A percentile compares a stretch with the other conserved stretches of the same genome.
phyloP scores from a whole-genome alignment of 2,329 filamentous ascomycete species.

The Colletotrichum sp. region DNA sequence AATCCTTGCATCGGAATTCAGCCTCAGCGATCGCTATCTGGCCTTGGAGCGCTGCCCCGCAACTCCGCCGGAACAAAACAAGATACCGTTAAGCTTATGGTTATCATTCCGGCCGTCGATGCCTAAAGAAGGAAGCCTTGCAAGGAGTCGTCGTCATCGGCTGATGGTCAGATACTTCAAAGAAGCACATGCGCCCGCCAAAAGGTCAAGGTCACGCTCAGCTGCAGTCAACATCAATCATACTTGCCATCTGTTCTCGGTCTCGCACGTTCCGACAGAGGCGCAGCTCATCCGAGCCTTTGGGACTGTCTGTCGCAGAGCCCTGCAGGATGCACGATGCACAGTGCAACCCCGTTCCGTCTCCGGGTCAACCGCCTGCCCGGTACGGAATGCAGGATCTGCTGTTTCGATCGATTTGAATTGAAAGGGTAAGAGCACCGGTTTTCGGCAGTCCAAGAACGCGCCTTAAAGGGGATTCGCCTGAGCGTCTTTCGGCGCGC shows the following conservation, averaged over 20 bases:
- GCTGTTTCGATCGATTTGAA: background rate
- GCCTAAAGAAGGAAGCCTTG: background rate
- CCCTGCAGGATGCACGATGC: background rate
- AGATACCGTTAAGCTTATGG: background rate
- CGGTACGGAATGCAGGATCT: background rate
- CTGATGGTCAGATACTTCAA: background rate
- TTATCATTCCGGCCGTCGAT: background rate
- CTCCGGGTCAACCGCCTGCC: background rate
- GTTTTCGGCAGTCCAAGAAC: background rate
- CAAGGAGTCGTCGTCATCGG: background rate
- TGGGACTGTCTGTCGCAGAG: background rate
- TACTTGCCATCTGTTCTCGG: background rate
- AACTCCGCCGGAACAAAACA: background rate
- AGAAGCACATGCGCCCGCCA: background rate
- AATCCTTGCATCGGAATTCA: background rate
- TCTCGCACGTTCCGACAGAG: background rate
- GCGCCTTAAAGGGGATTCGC: background rate
- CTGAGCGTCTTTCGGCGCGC: background rate
- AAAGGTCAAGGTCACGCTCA: background rate
- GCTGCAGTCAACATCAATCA: background rate
- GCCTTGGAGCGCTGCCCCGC: background rate
- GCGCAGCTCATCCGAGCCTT: background rate
- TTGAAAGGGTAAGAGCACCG: background rate
- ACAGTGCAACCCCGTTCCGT: background rate
- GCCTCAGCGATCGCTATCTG: background rate